Base-by-base conservation (phyloP, 163 green algal genomes). In the Scenedesmus sp. region DNA sequence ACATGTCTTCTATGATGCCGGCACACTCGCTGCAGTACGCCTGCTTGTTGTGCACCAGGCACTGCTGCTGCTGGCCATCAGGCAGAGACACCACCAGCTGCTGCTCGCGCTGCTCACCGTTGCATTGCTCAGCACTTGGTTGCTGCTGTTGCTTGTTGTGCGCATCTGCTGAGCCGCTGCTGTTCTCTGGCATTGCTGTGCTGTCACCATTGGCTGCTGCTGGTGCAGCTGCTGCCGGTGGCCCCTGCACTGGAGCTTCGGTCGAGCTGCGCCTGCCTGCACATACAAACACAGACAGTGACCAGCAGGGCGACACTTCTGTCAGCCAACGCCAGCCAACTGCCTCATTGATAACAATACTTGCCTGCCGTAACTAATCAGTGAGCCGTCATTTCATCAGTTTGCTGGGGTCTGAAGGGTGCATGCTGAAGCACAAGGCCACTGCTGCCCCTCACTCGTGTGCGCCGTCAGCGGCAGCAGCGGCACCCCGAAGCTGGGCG, bases 1-100 rank as follows among this genome's bases (percentile, higher is more conserved):
- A 93, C 84, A 93, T 93, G 57, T 93, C 90, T n/a, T 79, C 70
- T 20, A 93, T 93, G 84, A 93, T 90, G 16, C 46, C 90, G 1
- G 90, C 90, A 66, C 90, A 93, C 67, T 93, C 64, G 23, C 6
- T 13, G 46, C 90, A 93, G 82, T 93, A 93, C 23, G 34, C 26
- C 73, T 90, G 70, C 88, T 55, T 56, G 77, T 76, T 83, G 81
- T 83, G 73, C 73, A 85, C 56, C 46, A 59, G 56, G n/a, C 60
- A 56, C 64, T 59, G 7, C 52, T 86, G 62, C 54, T 52, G 34
- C 20, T 84, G 57, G 9, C 18, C 79, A 2, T 88, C 79, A 6
- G 66, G 26, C 52, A 57, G 89, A 10, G 18, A 81, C 55, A 46
- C 3, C 52, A 4, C 60, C 23, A 59, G 62, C 81, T 74, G 59